Evolutionary conservation across 148 eudicot species (phyloP).

Genomic region (Linanthus parryae): DNA sequence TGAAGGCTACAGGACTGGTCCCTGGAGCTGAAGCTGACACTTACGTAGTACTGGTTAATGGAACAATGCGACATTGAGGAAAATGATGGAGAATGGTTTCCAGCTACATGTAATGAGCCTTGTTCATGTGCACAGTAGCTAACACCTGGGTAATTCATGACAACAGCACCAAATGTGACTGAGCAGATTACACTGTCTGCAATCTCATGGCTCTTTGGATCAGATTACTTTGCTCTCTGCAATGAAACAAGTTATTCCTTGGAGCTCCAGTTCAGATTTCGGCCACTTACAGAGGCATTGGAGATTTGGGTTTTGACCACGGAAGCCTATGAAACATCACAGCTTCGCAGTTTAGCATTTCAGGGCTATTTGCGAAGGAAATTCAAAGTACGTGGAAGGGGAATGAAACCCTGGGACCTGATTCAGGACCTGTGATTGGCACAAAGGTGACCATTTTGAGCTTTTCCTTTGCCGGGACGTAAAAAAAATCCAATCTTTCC

Average conservation of each 20-base stretch:
- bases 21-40: no score
- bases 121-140: no score
- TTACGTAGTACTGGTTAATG: no score
- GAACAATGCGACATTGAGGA: no score
- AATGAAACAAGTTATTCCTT: constrained; percentile 77
- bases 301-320: constrained; percentile 58
- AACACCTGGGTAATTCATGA: no score
- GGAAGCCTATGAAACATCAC: constrained; percentile 84
- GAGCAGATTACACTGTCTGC: constrained; percentile 88
- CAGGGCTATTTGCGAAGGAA: constrained; percentile 54
- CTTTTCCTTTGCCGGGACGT: constrained; percentile 34
- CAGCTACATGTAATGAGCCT: no score
- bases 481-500: constrained; percentile 46
- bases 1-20: no score
- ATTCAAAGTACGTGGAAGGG: constrained; percentile 65
- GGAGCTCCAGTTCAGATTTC: constrained; percentile 79
- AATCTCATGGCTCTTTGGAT: constrained; percentile 77
- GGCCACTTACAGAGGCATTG: constrained; percentile 79
- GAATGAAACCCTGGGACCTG: constrained; percentile 56
- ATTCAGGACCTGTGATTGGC: constrained; percentile 30
- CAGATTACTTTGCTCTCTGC: constrained; percentile 81
- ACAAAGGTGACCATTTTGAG: constrained; percentile 46
- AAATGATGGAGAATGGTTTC: no score
- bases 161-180: constrained; percentile 63
- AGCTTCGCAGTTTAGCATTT: constrained; percentile 70